Evolutionary conservation across 139 green algal genomes (phyloP), one percentile per base, ranked within the genome.

Genomic region (Coccomyxa sp.): DNA sequence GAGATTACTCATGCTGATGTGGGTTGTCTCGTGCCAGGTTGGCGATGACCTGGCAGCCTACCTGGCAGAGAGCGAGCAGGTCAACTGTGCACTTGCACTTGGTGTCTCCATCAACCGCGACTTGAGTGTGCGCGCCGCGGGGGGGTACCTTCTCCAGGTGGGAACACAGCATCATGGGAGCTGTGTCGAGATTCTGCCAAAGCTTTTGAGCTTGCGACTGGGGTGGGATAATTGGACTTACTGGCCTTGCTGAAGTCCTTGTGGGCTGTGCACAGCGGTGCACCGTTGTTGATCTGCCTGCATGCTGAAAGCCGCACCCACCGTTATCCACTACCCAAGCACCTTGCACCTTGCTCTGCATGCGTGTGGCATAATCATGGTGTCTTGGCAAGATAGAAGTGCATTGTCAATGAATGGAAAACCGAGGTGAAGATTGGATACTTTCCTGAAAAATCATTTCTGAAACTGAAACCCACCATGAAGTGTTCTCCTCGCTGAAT

Each of bases 11-110:
- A 51, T 51, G 38, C 38, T 51, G 38, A 51, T 51, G 38, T 51
- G 38, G 3, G 3, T 3, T 51, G 38, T 51, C 38, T 51, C 7
- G 38, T 51, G 38, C 38, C 38, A 51, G 38, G 83, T 98, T 17
- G 96, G 92, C 1, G 95, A 98, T 82, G 96, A 98, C 90, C 84
- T 98, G 27, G 93, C 96, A 0, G 88, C 86, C 57, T 98, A 98
- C 88, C 83, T 98, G 84, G 90, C 77, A 10, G 90, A 95, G 21
- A 87, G 51, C 51, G 93, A 96, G 86, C 93, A 96, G 86, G 91
- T 84, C 25, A 95, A 97, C 86, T 90, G 79, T n/a, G 95, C 95
- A 0, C 82, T 98, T n/a, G 94, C 82, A 0, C 87, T 98, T 77
- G 95, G 95, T 0, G 95, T 98, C 31, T 90, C 86, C 15, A 89